phyloP scores from a whole-genome alignment of 805 yeast species.

The Candida methanosorbosa region DNA sequence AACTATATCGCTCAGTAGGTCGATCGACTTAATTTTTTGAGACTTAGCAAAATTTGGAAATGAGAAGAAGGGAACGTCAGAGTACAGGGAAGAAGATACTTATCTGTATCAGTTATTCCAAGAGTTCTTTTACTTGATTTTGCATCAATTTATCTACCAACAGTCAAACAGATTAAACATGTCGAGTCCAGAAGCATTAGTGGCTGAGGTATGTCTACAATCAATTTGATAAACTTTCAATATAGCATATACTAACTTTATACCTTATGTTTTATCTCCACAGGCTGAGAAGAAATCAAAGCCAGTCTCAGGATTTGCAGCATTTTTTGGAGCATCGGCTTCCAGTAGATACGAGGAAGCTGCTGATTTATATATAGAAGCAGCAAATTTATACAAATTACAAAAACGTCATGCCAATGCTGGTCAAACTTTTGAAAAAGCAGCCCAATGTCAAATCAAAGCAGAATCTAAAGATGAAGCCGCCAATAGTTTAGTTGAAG shows the following conservation, averaged over 20 bases:
- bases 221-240: neutral
- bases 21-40: too few species aligned
- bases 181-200: constrained; percentile 25
- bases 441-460: constrained; percentile 70
- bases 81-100: too few species aligned
- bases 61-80: too few species aligned
- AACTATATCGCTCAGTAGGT: too few species aligned
- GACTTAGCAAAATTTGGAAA: too few species aligned
- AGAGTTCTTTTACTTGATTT: too few species aligned
- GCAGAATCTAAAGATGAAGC: constrained; percentile 84
- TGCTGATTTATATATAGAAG: constrained; percentile 80
- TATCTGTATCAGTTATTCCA: too few species aligned
- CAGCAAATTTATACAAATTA: constrained; percentile 83
- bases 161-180: constrained; percentile 5
- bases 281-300: constrained; percentile 66
- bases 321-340: constrained; percentile 55
- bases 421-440: constrained; percentile 77
- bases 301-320: constrained; percentile 65
- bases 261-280: neutral
- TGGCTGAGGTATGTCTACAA: constrained; percentile 22
- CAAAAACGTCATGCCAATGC: constrained; percentile 67
- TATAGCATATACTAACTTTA: neutral
- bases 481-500: constrained; percentile 82
- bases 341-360: constrained; percentile 80
- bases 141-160: too few species aligned